Percentiles rank a stretch among this genome's conserved stretches.
phyloP scores from a whole-genome alignment of 441 rosid species.

The Erodium texanum region DNA sequence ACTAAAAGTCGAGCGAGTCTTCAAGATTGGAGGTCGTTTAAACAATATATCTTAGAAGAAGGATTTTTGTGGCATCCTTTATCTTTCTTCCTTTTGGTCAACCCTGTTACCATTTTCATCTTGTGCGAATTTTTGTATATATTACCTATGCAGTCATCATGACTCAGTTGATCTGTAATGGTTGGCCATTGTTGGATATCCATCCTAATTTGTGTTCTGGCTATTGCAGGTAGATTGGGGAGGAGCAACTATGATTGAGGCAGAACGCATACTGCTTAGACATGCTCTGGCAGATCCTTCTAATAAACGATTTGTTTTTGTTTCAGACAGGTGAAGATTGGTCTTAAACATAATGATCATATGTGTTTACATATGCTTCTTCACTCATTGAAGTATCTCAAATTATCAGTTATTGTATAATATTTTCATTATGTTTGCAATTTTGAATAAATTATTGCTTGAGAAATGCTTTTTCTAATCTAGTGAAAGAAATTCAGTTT shows the following conservation, averaged over 20 bases:
- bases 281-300: slow-evolving; percentile 73
- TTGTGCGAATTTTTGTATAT: background rate
- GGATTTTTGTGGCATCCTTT: background rate
- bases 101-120: background rate
- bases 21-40: background rate
- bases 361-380: background rate
- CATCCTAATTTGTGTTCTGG: background rate
- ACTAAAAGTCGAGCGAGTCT: background rate
- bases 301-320: slow-evolving; percentile 78
- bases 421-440: slow-evolving; percentile 6
- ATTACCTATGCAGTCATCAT: background rate
- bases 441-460: slow-evolving; percentile 7
- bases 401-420: background rate
- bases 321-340: slow-evolving; percentile 76
- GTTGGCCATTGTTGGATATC: background rate
- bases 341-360: slow-evolving; percentile 7
- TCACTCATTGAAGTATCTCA: background rate
- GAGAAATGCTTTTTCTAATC: slow-evolving; percentile 8
- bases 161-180: background rate
- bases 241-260: slow-evolving; percentile 84
- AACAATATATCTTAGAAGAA: background rate
- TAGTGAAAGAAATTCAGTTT: background rate
- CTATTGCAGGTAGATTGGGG: slow-evolving; percentile 92
- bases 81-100: background rate
- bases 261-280: slow-evolving; percentile 81